phyloP scores from a whole-genome alignment of 2,329 filamentous ascomycete genomes.

The Xylaria hypoxylon region DNA sequence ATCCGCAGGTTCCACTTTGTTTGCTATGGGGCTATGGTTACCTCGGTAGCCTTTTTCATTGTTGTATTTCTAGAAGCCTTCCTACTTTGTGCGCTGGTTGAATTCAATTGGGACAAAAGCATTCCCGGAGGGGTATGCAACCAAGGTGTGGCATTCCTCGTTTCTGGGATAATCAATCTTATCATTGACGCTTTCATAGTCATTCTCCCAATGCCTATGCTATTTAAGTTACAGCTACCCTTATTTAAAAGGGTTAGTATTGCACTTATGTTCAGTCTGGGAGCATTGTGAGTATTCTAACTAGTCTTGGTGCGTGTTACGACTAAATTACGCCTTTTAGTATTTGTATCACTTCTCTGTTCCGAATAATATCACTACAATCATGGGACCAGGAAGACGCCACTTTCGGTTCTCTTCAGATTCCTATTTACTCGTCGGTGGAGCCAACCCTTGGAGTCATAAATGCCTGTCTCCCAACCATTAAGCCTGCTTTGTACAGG shows the following conservation, averaged over 20 bases:
- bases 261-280: constrained; percentile 39
- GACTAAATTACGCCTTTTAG: background rate
- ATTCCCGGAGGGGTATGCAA: constrained; percentile 29
- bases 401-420: constrained; percentile 14
- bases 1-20: constrained; percentile 8
- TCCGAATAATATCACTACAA: background rate
- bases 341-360: constrained; percentile 21
- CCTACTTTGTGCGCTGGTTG: constrained; percentile 30
- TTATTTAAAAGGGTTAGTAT: constrained; percentile 29
- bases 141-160: constrained; percentile 10
- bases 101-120: constrained; percentile 39
- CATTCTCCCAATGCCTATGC: constrained; percentile 35
- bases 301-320: background rate
- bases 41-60: constrained; percentile 23
- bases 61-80: constrained; percentile 32
- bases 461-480: constrained; percentile 37
- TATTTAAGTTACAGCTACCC: constrained; percentile 28
- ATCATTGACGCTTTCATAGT: constrained; percentile 35
- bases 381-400: constrained; percentile 23
- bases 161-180: constrained; percentile 34
- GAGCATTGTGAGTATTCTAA: constrained; percentile 31
- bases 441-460: constrained; percentile 37
- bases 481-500: constrained; percentile 27
- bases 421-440: constrained; percentile 24
- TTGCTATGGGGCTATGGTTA: constrained; percentile 28